Percentiles rank a stretch among this genome's conserved stretches.
phyloP scores from a whole-genome alignment of 352 stramenopile genomes.

The Phytophthora colocasiae region DNA sequence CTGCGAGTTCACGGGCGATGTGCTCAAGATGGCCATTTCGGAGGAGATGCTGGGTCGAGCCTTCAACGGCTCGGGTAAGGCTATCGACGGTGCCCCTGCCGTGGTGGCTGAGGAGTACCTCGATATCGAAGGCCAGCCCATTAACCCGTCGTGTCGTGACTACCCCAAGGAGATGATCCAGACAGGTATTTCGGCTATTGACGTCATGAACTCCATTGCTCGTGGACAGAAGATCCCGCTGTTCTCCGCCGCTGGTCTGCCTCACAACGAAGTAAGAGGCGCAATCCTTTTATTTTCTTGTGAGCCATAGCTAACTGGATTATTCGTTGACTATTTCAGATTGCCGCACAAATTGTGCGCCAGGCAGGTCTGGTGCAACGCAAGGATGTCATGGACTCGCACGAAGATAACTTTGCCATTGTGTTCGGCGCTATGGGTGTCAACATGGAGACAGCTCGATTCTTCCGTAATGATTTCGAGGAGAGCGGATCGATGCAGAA shows the following conservation, averaged over 20 bases:
- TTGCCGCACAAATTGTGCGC: slow-evolving; percentile 98
- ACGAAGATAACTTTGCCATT: slow-evolving; percentile 99
- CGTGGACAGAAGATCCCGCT: slow-evolving; percentile 99
- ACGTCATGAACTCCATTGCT: slow-evolving; percentile 99
- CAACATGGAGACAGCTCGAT: slow-evolving; percentile 99
- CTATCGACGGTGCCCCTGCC: slow-evolving; percentile 97
- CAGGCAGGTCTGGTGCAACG: slow-evolving; percentile 98
- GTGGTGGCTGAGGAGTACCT: slow-evolving; percentile 99
- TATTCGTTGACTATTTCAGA: slow-evolving; percentile 42
- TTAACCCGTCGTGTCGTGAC: slow-evolving; percentile 99
- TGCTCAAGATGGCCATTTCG: slow-evolving; percentile 99
- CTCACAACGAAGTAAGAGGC: slow-evolving; percentile 94
- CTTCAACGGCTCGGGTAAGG: slow-evolving; percentile 98
- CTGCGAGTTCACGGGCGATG: slow-evolving; percentile 99
- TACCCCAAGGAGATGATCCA: slow-evolving; percentile 99
- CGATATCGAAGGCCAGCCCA: slow-evolving; percentile 99
- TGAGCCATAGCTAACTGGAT: slow-evolving; percentile 7
- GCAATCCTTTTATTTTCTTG: not conserved
- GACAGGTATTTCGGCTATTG: slow-evolving; percentile 99
- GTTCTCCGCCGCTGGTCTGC: slow-evolving; percentile 98
- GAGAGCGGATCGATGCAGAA: slow-evolving; percentile 98
- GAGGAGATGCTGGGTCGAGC: slow-evolving; percentile 98
- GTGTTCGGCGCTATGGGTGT: slow-evolving; percentile 99
- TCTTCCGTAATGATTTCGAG: slow-evolving; percentile 98
- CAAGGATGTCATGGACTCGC: slow-evolving; percentile 98